A percentile compares a stretch with the other conserved stretches of the same genome.
Conservation (phyloP, 352 stramenopile species). For the Nothophytophthora sp. region DNA sequence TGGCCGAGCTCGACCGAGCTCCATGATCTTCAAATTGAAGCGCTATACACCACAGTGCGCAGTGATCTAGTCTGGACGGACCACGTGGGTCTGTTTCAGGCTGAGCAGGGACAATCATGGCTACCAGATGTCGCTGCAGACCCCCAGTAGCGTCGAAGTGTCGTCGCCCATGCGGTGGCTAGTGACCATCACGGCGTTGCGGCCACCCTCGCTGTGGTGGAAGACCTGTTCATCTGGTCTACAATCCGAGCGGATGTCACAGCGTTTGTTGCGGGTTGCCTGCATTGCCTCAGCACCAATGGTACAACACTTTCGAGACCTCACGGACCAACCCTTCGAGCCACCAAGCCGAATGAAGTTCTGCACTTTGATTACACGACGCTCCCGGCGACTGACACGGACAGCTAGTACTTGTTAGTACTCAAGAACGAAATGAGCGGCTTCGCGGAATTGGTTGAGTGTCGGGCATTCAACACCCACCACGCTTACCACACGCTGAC, state of each 20-base stretch:
- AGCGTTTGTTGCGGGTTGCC: conserved; percentile 10
- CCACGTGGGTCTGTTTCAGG: background rate
- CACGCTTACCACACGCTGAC: no score
- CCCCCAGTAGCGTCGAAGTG: conserved; percentile 18
- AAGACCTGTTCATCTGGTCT: conserved; percentile 5
- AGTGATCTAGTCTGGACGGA: background rate
- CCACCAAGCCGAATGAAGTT: conserved; percentile 32
- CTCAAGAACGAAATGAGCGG: conserved; percentile 36
- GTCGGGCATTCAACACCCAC: no score
- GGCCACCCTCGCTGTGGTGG: conserved; percentile 2
- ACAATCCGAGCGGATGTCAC: conserved; percentile 7
- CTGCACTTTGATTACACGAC: conserved; percentile 36
- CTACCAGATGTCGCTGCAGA: conserved; percentile 1
- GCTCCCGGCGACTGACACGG: background rate
- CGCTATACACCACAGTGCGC: background rate
- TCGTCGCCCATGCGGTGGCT: conserved; percentile 21
- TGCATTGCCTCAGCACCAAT: conserved; percentile 10
- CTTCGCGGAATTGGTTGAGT: no score
- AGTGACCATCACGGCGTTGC: conserved; percentile 15
- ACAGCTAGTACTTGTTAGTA: conserved; percentile 20
- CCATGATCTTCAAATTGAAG: background rate
- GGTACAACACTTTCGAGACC: conserved; percentile 3
- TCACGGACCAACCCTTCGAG: conserved; percentile 15
- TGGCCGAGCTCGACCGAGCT: background rate
- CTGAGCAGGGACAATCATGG: background rate